phyloP scores from a whole-genome alignment of 2,329 filamentous ascomycete species.

The Ascochyta lentis region DNA sequence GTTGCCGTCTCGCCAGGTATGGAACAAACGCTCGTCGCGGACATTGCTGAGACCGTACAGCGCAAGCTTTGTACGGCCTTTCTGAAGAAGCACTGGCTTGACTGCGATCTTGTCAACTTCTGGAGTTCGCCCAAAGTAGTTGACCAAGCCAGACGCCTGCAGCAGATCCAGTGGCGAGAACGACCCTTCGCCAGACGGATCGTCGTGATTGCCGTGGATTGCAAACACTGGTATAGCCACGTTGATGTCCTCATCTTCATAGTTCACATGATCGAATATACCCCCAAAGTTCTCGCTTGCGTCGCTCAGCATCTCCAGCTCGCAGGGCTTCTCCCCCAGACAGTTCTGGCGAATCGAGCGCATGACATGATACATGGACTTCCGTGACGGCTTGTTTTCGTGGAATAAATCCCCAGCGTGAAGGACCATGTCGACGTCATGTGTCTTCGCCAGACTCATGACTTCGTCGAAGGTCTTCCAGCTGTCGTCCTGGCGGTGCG shows the following conservation, averaged over 20 bases:
- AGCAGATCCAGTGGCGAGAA: conserved; percentile 89
- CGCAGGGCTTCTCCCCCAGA: conserved; percentile 91
- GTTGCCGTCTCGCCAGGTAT: conserved; percentile 89
- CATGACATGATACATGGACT: conserved; percentile 98
- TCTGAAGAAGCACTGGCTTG: conserved; percentile 91
- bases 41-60: conserved; percentile 96
- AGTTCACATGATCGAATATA: conserved; percentile 93
- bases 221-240: conserved; percentile 97
- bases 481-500: conserved; percentile 94
- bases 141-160: conserved; percentile 88
- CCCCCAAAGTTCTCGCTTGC: conserved; percentile 87
- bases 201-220: conserved; percentile 98
- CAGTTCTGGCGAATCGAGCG: conserved; percentile 91
- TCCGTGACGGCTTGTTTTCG: conserved; percentile 95
- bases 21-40: conserved; percentile 90
- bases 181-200: conserved; percentile 95
- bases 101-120: conserved; percentile 93
- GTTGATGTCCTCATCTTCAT: conserved; percentile 97
- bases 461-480: conserved; percentile 97
- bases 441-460: conserved; percentile 82
- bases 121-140: conserved; percentile 92
- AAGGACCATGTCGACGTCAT: conserved; percentile 97
- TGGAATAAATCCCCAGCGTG: conserved; percentile 96
- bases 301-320: conserved; percentile 93
- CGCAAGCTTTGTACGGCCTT: conserved; percentile 89